Conservation (phyloP, 331 rosid genomes). For the Pyrus hybrid region DNA sequence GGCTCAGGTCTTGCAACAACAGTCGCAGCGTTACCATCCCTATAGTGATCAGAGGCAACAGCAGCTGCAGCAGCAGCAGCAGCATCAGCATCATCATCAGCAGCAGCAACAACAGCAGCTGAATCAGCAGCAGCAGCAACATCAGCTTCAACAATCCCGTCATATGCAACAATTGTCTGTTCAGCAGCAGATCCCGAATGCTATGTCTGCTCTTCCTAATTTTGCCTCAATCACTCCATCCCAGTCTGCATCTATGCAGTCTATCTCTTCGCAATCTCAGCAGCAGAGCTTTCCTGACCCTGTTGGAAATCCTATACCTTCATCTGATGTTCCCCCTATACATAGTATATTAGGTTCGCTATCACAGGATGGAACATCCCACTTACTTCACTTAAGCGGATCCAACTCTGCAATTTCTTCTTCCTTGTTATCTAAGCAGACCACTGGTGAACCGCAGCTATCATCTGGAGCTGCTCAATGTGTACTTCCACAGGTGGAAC, state of each 20-base stretch:
- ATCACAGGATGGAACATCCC: constrained; percentile 28
- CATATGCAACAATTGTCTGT: constrained; percentile 32
- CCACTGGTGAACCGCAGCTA: constrained; percentile 18
- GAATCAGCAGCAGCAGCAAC: constrained; percentile 11
- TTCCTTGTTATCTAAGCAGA: constrained; percentile 25
- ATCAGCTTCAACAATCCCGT: constrained; percentile 38
- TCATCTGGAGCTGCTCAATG: constrained; percentile 19
- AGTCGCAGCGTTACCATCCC: constrained; percentile 33
- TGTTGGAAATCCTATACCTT: constrained; percentile 22
- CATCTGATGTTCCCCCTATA: constrained; percentile 29
- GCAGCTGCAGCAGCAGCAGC: constrained; percentile 22
- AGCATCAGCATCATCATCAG: constrained; percentile 19
- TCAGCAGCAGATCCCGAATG: constrained; percentile 29
- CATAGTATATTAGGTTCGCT: constrained; percentile 32
- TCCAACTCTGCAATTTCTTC: constrained; percentile 20
- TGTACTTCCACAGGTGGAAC: constrained; percentile 28
- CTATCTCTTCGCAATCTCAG: constrained; percentile 22
- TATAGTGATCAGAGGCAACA: constrained; percentile 28
- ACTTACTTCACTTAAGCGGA: constrained; percentile 19
- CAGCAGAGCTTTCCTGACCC: constrained; percentile 24
- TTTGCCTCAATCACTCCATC: constrained; percentile 19
- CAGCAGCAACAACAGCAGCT: constrained; percentile 22
- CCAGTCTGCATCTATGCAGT: constrained; percentile 30
- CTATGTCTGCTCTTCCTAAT: constrained; percentile 21
- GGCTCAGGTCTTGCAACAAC: constrained; percentile 29